These are phyloP conservation scores for Sinapis alba DNA, from an alignment of 441 rosid species.

Conservation along the genomic window DNA sequence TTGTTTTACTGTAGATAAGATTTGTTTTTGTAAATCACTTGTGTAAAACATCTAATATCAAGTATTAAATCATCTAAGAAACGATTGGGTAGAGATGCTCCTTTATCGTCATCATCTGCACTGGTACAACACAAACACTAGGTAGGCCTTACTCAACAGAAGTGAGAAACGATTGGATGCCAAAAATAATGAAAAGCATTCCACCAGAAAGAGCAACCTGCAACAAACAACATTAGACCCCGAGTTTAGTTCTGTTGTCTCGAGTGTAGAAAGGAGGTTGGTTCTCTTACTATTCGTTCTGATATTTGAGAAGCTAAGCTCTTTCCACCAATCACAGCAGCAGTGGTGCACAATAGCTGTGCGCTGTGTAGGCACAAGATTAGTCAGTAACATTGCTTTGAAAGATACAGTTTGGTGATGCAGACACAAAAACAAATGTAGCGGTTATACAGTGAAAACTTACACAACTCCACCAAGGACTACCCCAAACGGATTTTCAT, in stretches of 20 bases:
- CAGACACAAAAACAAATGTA: background rate
- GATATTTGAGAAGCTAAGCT: slow-evolving; percentile 96
- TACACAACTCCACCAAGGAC: slow-evolving; percentile 89
- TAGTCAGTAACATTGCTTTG: slow-evolving; percentile 21
- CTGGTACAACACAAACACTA: background rate
- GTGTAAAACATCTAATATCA: slow-evolving; percentile 23
- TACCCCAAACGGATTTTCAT: slow-evolving; percentile 87
- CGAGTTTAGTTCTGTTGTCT: background rate
- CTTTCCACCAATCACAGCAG: slow-evolving; percentile 97
- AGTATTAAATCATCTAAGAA: slow-evolving; percentile 16
- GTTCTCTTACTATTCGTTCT: slow-evolving; percentile 84
- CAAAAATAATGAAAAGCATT: slow-evolving; percentile 80
- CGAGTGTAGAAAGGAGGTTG: background rate
- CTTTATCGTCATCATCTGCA: background rate
- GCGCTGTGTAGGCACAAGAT: slow-evolving; percentile 41
- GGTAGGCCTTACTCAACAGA: background rate
- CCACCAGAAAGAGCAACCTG: slow-evolving; percentile 93
- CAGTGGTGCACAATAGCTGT: slow-evolving; percentile 84
- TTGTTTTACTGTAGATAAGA: background rate
- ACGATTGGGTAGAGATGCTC: background rate
- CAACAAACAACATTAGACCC: slow-evolving; percentile 14
- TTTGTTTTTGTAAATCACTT: slow-evolving; percentile 6
- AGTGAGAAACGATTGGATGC: too few species aligned
- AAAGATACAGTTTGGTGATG: background rate
- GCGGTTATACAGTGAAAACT: slow-evolving; percentile 34